Base-by-base conservation (phyloP, 805 yeast genomes). In the Lipomyces sp. region DNA sequence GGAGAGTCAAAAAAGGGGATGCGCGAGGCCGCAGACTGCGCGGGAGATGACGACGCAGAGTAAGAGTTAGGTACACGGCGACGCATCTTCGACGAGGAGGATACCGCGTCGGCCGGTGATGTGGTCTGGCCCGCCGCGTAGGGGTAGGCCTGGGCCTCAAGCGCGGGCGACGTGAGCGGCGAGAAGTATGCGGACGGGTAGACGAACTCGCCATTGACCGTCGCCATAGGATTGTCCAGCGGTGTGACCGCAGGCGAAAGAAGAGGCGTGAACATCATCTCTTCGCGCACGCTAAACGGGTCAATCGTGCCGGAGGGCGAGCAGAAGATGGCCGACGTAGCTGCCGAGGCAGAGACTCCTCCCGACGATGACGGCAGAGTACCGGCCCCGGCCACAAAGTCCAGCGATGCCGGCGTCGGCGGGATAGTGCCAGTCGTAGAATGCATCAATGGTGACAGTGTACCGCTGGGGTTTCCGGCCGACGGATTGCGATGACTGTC, bases 171-270 rank as follows among this genome's bases (percentile, higher is more conserved):
- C 2, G 63, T 55, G 33, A 59, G 46, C 22, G 61, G 62, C 22
- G 49, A 42, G 45, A 59, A 58, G 39, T 58, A 58, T 4, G 60
- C 22, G 4, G 49, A 10, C 1, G 55, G 33, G 43, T 47, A 53
- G 37, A 18, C 22, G 21, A 44, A 36, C 16, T 52, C 57, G n/a
- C 42, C 39, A 21, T 35, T 40, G 19, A 48, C 36, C 11, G 51
- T n/a, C 6, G 10, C 29, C 50, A 54, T 43, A 4, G 49, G 47
- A 23, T 45, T 39, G 4, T 70, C 87, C 61, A 75, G 60, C 1
- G 88, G 88, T 2, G 88, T 79, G 14, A 81, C 84, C 8, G 85
- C 82, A 0, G 95, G 95, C 1, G 90, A 83, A 1, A 83, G 78
- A 53, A 85, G 71, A 0, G 95, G 93, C 1, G 93, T 85, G 67